Percentiles rank a stretch among this genome's conserved stretches.
Conservation (phyloP, 495 filamentous ascomycete species). For the Annulohypoxylon maeteangense region DNA sequence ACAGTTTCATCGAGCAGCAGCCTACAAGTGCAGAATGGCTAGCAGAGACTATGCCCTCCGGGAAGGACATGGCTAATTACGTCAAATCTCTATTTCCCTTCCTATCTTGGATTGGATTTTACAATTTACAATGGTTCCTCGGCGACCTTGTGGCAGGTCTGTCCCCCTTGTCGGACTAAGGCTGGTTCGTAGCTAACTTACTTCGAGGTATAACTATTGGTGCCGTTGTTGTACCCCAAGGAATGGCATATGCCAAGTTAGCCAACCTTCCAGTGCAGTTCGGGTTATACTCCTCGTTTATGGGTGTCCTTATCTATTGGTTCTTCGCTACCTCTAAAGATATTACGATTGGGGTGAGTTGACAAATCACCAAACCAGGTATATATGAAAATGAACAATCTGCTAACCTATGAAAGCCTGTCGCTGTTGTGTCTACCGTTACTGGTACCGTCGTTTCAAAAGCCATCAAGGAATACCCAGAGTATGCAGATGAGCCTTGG, state of each 20-base stretch:
- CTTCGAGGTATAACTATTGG: conserved; percentile 87
- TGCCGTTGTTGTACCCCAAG: conserved; percentile 93
- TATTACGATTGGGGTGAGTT: conserved; percentile 95
- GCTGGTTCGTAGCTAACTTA: conserved; percentile 25
- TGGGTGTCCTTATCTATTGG: conserved; percentile 97
- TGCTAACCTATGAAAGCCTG: conserved; percentile 67
- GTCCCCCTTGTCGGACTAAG: conserved; percentile 34
- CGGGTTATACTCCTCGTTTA: conserved; percentile 96
- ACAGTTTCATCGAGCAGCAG: conserved; percentile 85
- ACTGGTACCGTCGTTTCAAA: conserved; percentile 80
- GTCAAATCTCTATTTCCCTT: conserved; percentile 83
- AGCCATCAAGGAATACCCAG: conserved; percentile 65
- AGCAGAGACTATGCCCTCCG: conserved; percentile 66
- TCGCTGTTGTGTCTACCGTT: conserved; percentile 94
- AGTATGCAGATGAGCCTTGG: conserved; percentile 52
- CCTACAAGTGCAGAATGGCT: conserved; percentile 82
- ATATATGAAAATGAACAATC: conserved; percentile 58
- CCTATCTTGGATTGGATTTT: conserved; percentile 83
- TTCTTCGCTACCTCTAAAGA: conserved; percentile 99
- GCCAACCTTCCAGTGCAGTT: conserved; percentile 82
- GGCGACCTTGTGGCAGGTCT: conserved; percentile 92
- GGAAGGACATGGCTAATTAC: conserved; percentile 66
- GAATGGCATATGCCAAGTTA: conserved; percentile 95
- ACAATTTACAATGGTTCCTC: conserved; percentile 88
- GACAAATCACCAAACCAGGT: neutral